phyloP scores from a whole-genome alignment of 1,139 yeast genomes.

The Geotrichum bryndzae region DNA sequence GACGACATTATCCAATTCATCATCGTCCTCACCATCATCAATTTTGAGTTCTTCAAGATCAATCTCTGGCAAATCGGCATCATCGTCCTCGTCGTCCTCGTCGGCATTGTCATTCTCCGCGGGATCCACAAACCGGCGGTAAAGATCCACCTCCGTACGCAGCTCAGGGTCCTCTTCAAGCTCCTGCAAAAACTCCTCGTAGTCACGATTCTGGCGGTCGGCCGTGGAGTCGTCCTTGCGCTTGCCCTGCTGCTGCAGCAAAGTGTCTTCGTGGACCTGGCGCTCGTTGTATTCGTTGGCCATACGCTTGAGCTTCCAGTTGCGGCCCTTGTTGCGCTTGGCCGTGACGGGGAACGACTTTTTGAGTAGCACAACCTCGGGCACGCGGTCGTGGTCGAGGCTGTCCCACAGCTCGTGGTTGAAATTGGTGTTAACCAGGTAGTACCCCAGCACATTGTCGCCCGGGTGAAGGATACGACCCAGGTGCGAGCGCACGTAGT shows the following conservation, averaged over 20 bases:
- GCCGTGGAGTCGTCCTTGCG: slow-evolving; percentile 63
- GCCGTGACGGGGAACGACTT: slow-evolving; percentile 82
- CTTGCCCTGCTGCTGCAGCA: slow-evolving; percentile 36
- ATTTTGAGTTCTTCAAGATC: slow-evolving; percentile 68
- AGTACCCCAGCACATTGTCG: slow-evolving; percentile 90
- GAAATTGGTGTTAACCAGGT: slow-evolving; percentile 73
- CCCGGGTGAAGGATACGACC: slow-evolving; percentile 97
- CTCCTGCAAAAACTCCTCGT: slow-evolving; percentile 89
- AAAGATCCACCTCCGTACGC: slow-evolving; percentile 78
- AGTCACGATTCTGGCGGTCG: slow-evolving; percentile 86
- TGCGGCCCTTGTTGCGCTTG: slow-evolving; percentile 63
- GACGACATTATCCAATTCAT: slow-evolving; percentile 12
- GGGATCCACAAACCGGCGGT: slow-evolving; percentile 49
- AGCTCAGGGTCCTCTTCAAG: slow-evolving; percentile 92
- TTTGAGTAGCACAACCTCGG: slow-evolving; percentile 89
- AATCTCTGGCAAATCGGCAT: slow-evolving; percentile 35
- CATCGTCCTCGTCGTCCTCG: slow-evolving; percentile 21
- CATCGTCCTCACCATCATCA: slow-evolving; percentile 45
- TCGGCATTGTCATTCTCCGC: slow-evolving; percentile 45
- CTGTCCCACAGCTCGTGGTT: slow-evolving; percentile 84
- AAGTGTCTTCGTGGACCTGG: slow-evolving; percentile 59
- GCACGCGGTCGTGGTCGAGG: slow-evolving; percentile 49
- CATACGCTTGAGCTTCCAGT: slow-evolving; percentile 97
- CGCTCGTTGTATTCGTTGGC: slow-evolving; percentile 84
- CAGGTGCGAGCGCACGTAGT: slow-evolving; percentile 79